These are phyloP conservation scores for Penicillium expansum DNA, from an alignment of 2,329 filamentous ascomycete species.

Conservation along the genomic window DNA sequence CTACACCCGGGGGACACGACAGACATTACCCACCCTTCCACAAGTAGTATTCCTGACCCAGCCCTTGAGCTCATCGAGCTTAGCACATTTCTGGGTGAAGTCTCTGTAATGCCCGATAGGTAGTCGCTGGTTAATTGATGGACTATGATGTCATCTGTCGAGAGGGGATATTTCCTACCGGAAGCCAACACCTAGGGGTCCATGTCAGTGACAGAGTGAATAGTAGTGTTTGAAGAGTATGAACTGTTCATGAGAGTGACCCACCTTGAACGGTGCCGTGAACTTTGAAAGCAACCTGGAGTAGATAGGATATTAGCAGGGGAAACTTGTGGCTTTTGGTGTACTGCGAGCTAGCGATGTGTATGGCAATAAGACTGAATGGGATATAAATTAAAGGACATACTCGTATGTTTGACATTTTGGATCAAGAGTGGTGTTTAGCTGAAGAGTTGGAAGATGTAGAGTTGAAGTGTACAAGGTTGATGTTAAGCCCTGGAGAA, in stretches of 20 bases:
- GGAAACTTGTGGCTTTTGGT: background rate
- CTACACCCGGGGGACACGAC: background rate
- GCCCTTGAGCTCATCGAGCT: constrained; percentile 45
- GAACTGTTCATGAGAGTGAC: constrained; percentile 9
- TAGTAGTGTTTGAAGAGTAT: background rate
- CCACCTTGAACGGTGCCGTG: constrained; percentile 70
- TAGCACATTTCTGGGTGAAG: constrained; percentile 47
- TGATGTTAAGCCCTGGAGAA: background rate
- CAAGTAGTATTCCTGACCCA: constrained; percentile 50
- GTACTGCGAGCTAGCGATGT: background rate
- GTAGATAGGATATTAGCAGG: constrained; percentile 6
- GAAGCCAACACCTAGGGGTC: constrained; percentile 32
- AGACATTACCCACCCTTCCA: constrained; percentile 39
- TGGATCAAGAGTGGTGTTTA: background rate
- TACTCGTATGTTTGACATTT: constrained; percentile 25
- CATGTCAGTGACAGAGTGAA: background rate
- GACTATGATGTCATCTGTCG: constrained; percentile 20
- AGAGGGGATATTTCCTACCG: constrained; percentile 23
- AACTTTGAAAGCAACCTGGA: constrained; percentile 47
- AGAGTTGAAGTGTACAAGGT: background rate
- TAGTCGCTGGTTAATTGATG: background rate
- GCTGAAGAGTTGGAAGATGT: background rate
- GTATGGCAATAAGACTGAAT: background rate
- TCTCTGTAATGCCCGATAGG: constrained; percentile 25
- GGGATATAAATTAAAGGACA: background rate